Evolutionary conservation across 495 filamentous ascomycete genomes (phyloP).

Genomic region (Geoglossum glabrum): DNA sequence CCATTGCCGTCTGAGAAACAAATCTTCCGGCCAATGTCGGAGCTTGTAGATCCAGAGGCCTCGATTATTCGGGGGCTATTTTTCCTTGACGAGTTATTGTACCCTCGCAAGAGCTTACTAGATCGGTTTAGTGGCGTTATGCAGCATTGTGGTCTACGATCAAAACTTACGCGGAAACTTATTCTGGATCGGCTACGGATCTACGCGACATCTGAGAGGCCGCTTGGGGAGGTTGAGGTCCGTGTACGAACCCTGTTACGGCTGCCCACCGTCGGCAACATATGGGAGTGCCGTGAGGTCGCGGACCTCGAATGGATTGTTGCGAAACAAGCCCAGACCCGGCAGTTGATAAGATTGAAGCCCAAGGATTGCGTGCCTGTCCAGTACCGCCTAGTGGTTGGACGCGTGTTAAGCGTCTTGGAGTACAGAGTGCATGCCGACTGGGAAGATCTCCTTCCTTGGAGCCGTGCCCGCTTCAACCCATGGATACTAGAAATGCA

Average conservation of each 20-base stretch:
- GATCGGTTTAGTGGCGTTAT: constrained; percentile 8
- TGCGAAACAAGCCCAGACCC: neutral
- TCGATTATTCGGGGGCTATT: constrained; percentile 11
- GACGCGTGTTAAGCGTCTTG: neutral
- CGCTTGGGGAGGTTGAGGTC: neutral
- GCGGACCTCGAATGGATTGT: neutral
- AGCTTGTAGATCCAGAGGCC: neutral
- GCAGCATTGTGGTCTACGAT: constrained; percentile 11
- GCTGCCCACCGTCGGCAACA: neutral
- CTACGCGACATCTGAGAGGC: neutral
- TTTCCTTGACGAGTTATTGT: constrained; percentile 16
- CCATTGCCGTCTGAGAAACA: neutral
- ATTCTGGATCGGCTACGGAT: constrained; percentile 6
- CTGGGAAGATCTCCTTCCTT: neutral
- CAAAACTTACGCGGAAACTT: constrained; percentile 9
- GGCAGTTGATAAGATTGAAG: neutral
- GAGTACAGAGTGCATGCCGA: neutral
- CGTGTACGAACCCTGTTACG: neutral
- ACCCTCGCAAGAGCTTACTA: constrained; percentile 14
- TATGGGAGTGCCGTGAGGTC: neutral
- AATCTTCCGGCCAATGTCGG: neutral
- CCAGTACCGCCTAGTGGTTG: neutral
- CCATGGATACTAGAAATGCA: neutral
- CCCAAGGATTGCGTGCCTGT: neutral
- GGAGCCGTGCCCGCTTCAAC: neutral